phyloP scores from a whole-genome alignment of 805 yeast species.

The Candida koratica region DNA sequence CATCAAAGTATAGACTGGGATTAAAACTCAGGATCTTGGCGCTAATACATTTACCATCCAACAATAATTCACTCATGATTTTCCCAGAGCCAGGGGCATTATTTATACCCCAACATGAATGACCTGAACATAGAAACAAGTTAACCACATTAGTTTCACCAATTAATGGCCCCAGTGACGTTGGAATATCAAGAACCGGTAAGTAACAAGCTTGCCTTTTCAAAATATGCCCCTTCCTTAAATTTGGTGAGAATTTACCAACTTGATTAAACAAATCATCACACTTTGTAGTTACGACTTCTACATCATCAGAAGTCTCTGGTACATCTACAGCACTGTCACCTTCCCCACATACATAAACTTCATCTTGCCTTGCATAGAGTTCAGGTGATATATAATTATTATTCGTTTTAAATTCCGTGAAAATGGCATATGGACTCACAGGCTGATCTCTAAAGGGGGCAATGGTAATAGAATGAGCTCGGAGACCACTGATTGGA shows the following conservation, averaged over 20 bases:
- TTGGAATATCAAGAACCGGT: conserved; percentile 91
- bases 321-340: conserved; percentile 88
- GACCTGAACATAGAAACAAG: conserved; percentile 83
- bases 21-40: conserved; percentile 81
- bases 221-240: conserved; percentile 69
- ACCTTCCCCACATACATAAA: conserved; percentile 96
- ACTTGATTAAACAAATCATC: conserved; percentile 82
- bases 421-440: conserved; percentile 91
- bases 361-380: conserved; percentile 92
- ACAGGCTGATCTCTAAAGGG: conserved; percentile 70
- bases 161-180: conserved; percentile 86
- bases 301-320: conserved; percentile 90
- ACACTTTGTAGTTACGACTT: conserved; percentile 81
- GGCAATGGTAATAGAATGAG: conserved; percentile 88
- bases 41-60: conserved; percentile 76
- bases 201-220: conserved; percentile 92
- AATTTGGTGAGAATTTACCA: conserved; percentile 64
- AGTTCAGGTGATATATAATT: conserved; percentile 87
- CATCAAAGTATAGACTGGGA: conserved; percentile 85
- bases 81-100: conserved; percentile 98
- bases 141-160: conserved; percentile 88
- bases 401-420: conserved; percentile 75
- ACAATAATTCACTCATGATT: conserved; percentile 76
- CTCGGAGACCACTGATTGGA: conserved; percentile 90
- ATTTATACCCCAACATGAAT: conserved; percentile 98